Evolutionary conservation across 305 asterid genomes (phyloP).

Genomic region (Withania somnifera): DNA sequence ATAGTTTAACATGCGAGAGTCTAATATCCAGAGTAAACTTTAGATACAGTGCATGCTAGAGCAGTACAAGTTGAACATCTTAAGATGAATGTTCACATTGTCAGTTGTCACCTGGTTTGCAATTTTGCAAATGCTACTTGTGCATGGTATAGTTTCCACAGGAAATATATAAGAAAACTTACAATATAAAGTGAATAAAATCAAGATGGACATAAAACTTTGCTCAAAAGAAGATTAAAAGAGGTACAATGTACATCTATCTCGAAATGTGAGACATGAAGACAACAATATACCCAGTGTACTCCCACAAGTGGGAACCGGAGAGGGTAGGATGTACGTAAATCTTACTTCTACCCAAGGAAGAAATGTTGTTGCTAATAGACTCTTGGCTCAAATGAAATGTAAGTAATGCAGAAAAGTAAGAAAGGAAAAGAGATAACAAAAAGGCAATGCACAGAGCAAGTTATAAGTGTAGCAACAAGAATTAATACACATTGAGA

Average conservation of each 20-base stretch:
- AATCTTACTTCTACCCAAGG: no score
- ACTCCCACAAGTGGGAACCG: no score
- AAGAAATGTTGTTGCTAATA: no score
- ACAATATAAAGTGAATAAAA: not conserved
- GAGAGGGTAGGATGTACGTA: no score
- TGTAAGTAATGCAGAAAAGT: no score
- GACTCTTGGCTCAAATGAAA: no score
- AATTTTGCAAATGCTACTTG: not conserved
- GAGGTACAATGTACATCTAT: not conserved
- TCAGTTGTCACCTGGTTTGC: not conserved
- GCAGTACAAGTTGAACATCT: not conserved
- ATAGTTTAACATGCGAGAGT: not conserved
- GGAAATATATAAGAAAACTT: not conserved
- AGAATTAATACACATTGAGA: no score
- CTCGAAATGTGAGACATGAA: not conserved
- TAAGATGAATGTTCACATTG: not conserved
- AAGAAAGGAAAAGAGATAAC: no score
- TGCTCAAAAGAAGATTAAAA: not conserved
- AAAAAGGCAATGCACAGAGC: no score
- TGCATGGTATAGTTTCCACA: not conserved
- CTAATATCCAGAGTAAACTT: not conserved
- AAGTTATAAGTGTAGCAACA: no score
- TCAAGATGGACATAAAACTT: not conserved
- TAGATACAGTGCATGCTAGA: not conserved
- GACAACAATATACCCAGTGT: no score